Conservation (phyloP, 2,329 filamentous ascomycete genomes). For the Volutella citrinella region DNA sequence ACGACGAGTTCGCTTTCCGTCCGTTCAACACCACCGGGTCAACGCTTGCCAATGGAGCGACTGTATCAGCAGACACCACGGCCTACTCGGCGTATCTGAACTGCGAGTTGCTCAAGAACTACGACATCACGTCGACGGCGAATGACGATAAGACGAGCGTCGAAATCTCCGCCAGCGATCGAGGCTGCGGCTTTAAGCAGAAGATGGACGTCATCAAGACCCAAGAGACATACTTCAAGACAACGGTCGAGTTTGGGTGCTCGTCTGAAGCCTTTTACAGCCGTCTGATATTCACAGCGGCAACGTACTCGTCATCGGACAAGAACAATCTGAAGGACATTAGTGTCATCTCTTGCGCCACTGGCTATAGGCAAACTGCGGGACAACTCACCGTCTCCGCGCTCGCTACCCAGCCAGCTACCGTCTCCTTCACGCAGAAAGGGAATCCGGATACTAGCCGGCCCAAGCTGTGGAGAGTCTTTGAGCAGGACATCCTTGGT, state of each 20-base stretch:
- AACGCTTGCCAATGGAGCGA: not conserved
- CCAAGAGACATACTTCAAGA: slow-evolving; percentile 11
- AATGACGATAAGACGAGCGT: not conserved
- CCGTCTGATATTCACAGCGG: slow-evolving; percentile 9
- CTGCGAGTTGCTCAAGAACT: slow-evolving; percentile 5
- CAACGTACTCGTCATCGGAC: slow-evolving; percentile 7
- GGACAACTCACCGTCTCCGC: slow-evolving; percentile 4
- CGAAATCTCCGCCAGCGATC: slow-evolving; percentile 3
- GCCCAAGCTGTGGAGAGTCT: slow-evolving; percentile 9
- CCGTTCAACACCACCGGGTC: slow-evolving; percentile 8
- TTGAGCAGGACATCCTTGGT: slow-evolving; percentile 8
- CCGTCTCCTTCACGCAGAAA: slow-evolving; percentile 3
- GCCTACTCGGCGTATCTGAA: slow-evolving; percentile 10
- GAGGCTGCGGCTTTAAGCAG: slow-evolving; percentile 12
- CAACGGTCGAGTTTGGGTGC: slow-evolving; percentile 6
- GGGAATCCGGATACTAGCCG: slow-evolving; percentile 5
- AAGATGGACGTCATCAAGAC: not conserved
- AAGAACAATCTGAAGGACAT: slow-evolving; percentile 4
- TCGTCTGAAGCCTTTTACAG: slow-evolving; percentile 10
- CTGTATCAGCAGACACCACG: slow-evolving; percentile 5
- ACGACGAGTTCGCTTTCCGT: slow-evolving; percentile 7
- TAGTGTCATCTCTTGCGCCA: slow-evolving; percentile 10
- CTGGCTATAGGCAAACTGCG: slow-evolving; percentile 7
- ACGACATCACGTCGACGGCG: slow-evolving; percentile 4
- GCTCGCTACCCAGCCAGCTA: not conserved